Base-by-base conservation (phyloP, 75 land plant species). In the Chamaecyparis obtusa region DNA sequence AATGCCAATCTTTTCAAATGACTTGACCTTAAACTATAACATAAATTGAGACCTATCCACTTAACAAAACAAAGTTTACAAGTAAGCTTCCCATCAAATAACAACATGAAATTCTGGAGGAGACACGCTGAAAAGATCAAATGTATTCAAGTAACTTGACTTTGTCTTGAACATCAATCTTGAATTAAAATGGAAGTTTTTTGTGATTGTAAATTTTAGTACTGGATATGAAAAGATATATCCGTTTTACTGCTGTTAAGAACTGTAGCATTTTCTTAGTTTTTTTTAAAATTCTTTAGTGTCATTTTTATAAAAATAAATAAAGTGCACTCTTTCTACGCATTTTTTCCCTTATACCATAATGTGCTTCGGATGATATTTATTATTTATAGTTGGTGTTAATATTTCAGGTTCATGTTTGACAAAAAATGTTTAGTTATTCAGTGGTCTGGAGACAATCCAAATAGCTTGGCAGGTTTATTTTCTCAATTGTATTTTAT, bases 401-500 rank as follows among this genome's bases (percentile, higher is more conserved):
- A 75, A 64, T 17, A 32, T 85, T 92, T 83, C 93, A 96, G 98
- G 87, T 98, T 87, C 67, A 76, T 90, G 32, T 98, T 98, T 88
- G 92, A 89, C 76, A 89, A 89, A 39, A 88, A 90, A 24, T 98
- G 99, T 89, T 83, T 96, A 78, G 93, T 96, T 83, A 88, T 96
- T 90, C 97, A 98, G 86, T 98, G 99, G 99, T 95, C 99, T 77
- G 99, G 99, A 78, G 99, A 98, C 87, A 98, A 98, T 85, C 99
- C 97, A 35, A 97, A 98, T 88, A 98, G 99, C 85, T 88, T 98
- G 76, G 99, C 99, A 92, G 99, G 99, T 96, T 55, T 30, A 19
- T 64, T 69, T 87, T 69, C 30, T 44, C 84, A 37, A 32, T 14
- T 2, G 39, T 15, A 83, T 69, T 82, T 86, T 19, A n/a, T 76